phyloP scores from a whole-genome alignment of 768 basidiomycete species.

The Suillus occidentalis region DNA sequence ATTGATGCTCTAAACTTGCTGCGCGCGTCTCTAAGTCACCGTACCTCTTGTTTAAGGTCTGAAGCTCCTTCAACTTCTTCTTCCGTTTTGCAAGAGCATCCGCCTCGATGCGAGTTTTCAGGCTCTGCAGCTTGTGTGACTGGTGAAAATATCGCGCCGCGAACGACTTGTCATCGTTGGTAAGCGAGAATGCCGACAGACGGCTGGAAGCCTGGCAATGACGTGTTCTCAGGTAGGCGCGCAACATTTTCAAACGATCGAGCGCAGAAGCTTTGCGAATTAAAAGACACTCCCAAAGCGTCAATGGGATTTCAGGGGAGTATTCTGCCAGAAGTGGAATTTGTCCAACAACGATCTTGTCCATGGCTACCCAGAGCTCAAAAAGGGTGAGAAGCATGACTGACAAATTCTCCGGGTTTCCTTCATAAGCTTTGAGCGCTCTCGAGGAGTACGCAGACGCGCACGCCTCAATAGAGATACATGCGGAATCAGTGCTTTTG shows the following conservation, averaged over 20 bases:
- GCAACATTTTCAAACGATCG: slow-evolving; percentile 24
- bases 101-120: slow-evolving; percentile 32
- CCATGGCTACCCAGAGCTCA: slow-evolving; percentile 41
- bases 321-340: slow-evolving; percentile 31
- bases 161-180: slow-evolving; percentile 23
- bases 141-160: slow-evolving; percentile 35
- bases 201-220: slow-evolving; percentile 13
- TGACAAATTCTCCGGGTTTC: slow-evolving; percentile 40
- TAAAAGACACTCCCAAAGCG: slow-evolving; percentile 28
- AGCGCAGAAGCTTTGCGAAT: slow-evolving; percentile 30
- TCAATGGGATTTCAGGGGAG: slow-evolving; percentile 32
- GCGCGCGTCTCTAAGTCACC: not conserved
- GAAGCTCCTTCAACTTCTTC: slow-evolving; percentile 18
- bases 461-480: slow-evolving; percentile 21
- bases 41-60: slow-evolving; percentile 15
- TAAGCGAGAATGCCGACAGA: slow-evolving; percentile 3
- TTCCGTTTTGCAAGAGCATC: slow-evolving; percentile 21
- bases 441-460: slow-evolving; percentile 28
- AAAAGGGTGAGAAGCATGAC: slow-evolving; percentile 40
- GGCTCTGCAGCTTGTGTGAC: slow-evolving; percentile 21
- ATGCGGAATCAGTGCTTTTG: slow-evolving; percentile 11
- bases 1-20: too few species aligned
- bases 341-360: slow-evolving; percentile 20
- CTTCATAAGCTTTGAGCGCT: slow-evolving; percentile 26
- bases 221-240: slow-evolving; percentile 35